phyloP scores from a whole-genome alignment of 2,329 filamentous ascomycete species.

The Trichoderma guizhouense region DNA sequence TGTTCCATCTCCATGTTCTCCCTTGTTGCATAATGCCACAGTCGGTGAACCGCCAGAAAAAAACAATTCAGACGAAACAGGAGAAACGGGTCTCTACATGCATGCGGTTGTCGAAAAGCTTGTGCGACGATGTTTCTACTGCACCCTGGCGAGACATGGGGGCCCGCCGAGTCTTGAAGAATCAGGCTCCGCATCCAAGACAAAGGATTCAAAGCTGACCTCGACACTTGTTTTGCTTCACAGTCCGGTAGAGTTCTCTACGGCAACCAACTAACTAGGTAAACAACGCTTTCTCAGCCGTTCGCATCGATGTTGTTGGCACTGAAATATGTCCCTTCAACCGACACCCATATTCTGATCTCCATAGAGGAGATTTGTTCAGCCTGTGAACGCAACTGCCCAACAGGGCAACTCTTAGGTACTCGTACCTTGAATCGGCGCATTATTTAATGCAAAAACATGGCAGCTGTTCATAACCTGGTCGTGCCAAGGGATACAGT shows the following conservation, averaged over 20 bases:
- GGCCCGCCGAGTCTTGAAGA: not conserved
- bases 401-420: not conserved
- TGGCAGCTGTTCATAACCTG: not conserved
- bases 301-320: not conserved
- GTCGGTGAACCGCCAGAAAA: not conserved
- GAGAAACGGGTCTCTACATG: conserved; percentile 10
- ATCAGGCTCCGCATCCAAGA: not conserved
- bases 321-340: not conserved
- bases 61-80: conserved; percentile 16
- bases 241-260: not conserved
- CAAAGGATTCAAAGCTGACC: not conserved
- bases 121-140: not conserved
- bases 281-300: not conserved
- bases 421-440: not conserved
- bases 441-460: not conserved
- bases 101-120: not conserved
- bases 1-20: conserved; percentile 13
- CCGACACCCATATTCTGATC: not conserved
- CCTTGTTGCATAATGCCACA: conserved; percentile 7
- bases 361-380: not conserved
- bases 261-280: not conserved
- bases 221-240: not conserved
- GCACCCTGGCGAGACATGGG: conserved; percentile 1
- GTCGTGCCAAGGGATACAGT: not conserved
- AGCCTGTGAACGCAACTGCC: not conserved